Base-by-base conservation (phyloP, 2,329 filamentous ascomycete genomes). In the Didymella pinodella region DNA sequence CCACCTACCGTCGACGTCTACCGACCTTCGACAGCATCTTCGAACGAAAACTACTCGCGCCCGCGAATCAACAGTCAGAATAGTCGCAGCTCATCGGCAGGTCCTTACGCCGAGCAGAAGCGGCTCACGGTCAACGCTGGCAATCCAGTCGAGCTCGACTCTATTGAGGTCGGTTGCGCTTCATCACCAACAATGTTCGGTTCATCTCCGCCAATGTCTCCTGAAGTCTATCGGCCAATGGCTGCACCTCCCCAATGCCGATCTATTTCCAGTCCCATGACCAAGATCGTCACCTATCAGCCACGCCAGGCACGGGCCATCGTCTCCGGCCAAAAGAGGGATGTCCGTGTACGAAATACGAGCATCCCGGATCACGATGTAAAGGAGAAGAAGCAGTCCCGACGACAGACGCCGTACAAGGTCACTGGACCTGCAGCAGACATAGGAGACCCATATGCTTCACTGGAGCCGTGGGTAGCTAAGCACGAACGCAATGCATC, bases 341-440 rank as follows among this genome's bases (percentile, higher is more conserved):
- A 67, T 25, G 25, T 57, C 5, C 55, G 54, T 45, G 50, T 61
- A 29, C 53, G 54, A 22, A 57, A 53, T 25, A 54, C 51, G 18
- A 69, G 55, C 16, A 56, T 52, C 7, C 57, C 59, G 10, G 48
- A 36, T 28, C 54, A 48, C 31, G 53, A 57, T 16, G 28, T 54
- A 26, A 54, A 59, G 29, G 64, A 66, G 7, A 61, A 54, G 43
- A 75, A 73, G 45, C 63, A 64, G n/a, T 65, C 62, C 22, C 64
- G 69, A 43, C 65, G 69, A 14, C 70, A 73, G 48, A 72, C 67
- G 14, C 71, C 72, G 8, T 71, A 66, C 54, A 69, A 65, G 55
- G 34, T 68, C 8, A 36, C 54, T 4, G 45, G 41, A 43, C 56
- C 63, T 25, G 45, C 41, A n/a, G 22, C 52, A 8, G 61, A 58